Conservation (phyloP, 2,329 filamentous ascomycete genomes). For the Neopestalotiopsis sp. region DNA sequence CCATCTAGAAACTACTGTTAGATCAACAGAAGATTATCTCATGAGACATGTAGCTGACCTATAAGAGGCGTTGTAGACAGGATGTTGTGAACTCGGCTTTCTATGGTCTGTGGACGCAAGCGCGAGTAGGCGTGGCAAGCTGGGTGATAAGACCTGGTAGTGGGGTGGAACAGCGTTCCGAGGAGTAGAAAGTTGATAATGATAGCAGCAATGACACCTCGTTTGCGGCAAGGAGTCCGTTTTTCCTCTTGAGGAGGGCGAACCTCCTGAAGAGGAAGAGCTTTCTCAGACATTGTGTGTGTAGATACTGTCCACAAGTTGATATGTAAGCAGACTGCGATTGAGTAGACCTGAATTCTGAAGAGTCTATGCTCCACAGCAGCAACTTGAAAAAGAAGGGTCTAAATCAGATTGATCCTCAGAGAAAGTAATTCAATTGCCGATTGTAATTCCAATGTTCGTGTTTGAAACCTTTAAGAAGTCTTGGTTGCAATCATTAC, state of each 20-base stretch:
- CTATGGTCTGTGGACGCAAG: constrained; percentile 40
- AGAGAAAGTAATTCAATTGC: no score
- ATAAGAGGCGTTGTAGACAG: constrained; percentile 55
- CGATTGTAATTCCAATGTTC: not conserved
- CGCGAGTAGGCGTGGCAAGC: constrained; percentile 30
- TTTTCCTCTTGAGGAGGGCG: constrained; percentile 19
- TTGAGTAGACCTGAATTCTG: not conserved
- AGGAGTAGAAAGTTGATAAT: constrained; percentile 29
- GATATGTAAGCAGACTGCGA: constrained; percentile 14
- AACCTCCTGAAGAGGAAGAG: not conserved
- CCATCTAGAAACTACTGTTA: constrained; percentile 64
- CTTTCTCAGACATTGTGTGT: constrained; percentile 20
- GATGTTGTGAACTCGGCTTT: constrained; percentile 53
- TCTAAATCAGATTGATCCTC: no score
- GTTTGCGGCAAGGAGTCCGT: constrained; percentile 24
- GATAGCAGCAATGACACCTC: constrained; percentile 25
- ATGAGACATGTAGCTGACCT: constrained; percentile 40
- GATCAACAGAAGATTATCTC: not conserved
- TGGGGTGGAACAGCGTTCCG: constrained; percentile 32
- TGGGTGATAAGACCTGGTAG: constrained; percentile 29
- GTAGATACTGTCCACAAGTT: not conserved
- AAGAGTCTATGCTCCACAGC: not conserved
- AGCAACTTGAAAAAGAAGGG: not conserved
- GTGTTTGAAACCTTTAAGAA: not conserved
- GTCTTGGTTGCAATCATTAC: not conserved